Conservation (phyloP, 2,329 filamentous ascomycete genomes). For the Boeremia exigua region DNA sequence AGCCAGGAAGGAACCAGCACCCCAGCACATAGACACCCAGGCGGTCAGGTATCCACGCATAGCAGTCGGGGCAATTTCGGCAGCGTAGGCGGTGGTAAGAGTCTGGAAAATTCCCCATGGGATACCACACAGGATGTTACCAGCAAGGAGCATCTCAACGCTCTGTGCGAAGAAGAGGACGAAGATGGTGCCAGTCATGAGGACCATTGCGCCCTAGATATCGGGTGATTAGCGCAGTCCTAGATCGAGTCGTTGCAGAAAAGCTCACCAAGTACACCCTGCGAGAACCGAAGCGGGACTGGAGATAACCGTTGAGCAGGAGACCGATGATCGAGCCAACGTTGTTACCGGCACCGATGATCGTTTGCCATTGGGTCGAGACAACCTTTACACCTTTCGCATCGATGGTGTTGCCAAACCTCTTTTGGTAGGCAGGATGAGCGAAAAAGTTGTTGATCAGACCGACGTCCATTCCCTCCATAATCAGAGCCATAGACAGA, state of each 20-base stretch:
- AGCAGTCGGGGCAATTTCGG: slow-evolving; percentile 57
- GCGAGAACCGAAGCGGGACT: slow-evolving; percentile 49
- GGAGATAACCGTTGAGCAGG: slow-evolving; percentile 48
- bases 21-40: slow-evolving; percentile 77
- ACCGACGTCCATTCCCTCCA: slow-evolving; percentile 84
- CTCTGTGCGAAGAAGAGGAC: slow-evolving; percentile 52
- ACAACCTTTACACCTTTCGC: slow-evolving; percentile 42
- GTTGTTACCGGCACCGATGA: slow-evolving; percentile 49
- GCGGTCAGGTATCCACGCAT: slow-evolving; percentile 62
- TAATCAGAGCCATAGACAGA: slow-evolving; percentile 82
- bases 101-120: slow-evolving; percentile 50
- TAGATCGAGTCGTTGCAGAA: slow-evolving; percentile 30
- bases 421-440: slow-evolving; percentile 48
- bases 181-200: slow-evolving; percentile 33
- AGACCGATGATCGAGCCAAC: slow-evolving; percentile 49
- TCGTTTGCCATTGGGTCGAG: slow-evolving; percentile 50
- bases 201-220: slow-evolving; percentile 15
- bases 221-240: slow-evolving; percentile 4
- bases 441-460: slow-evolving; percentile 77
- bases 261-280: slow-evolving; percentile 48
- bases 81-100: slow-evolving; percentile 66
- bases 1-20: slow-evolving; percentile 71
- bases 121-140: slow-evolving; percentile 63
- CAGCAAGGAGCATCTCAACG: slow-evolving; percentile 50
- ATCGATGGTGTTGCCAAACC: slow-evolving; percentile 42